Evolutionary conservation across 1,284 basidiomycete species (phyloP).

Genomic region (Heterobasidion irregulare): DNA sequence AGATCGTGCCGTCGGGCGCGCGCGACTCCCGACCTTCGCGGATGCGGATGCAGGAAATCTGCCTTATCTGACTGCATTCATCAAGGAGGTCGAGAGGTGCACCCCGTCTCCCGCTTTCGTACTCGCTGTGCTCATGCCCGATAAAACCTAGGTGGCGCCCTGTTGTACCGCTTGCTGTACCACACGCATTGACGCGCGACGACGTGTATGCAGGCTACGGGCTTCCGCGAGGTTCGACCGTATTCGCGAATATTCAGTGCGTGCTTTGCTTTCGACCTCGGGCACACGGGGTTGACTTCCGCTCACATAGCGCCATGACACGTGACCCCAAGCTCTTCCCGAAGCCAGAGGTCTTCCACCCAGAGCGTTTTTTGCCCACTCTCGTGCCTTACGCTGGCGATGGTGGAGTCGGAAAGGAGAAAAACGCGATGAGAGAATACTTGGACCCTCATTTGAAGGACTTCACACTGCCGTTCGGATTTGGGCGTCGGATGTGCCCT

Average conservation of each 20-base stretch:
- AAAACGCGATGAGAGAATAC: no score
- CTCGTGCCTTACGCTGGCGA: background rate
- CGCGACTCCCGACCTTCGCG: background rate
- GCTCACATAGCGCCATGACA: constrained; percentile 3
- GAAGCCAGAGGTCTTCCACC: constrained; percentile 11
- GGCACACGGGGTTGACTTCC: background rate
- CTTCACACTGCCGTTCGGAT: constrained; percentile 13
- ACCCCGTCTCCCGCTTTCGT: background rate
- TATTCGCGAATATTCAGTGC: constrained; percentile 9
- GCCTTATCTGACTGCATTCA: background rate
- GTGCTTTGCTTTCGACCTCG: background rate
- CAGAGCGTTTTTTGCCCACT: constrained; percentile 12
- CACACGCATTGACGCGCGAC: constrained; percentile 4
- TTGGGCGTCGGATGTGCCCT: constrained; percentile 15
- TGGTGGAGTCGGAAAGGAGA: background rate
- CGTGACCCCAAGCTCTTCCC: constrained; percentile 7
- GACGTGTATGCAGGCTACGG: constrained; percentile 6
- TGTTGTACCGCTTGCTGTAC: constrained; percentile 4
- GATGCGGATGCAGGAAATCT: background rate
- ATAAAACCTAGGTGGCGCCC: constrained; percentile 5
- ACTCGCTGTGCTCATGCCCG: background rate
- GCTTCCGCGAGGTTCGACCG: constrained; percentile 5
- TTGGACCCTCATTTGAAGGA: constrained; percentile 7
- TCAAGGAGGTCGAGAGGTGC: constrained; percentile 1
- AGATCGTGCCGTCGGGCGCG: background rate